Conservation (phyloP, 225 moss, liverwort and hornwort species). For the Pseudoscleropodium purum region DNA sequence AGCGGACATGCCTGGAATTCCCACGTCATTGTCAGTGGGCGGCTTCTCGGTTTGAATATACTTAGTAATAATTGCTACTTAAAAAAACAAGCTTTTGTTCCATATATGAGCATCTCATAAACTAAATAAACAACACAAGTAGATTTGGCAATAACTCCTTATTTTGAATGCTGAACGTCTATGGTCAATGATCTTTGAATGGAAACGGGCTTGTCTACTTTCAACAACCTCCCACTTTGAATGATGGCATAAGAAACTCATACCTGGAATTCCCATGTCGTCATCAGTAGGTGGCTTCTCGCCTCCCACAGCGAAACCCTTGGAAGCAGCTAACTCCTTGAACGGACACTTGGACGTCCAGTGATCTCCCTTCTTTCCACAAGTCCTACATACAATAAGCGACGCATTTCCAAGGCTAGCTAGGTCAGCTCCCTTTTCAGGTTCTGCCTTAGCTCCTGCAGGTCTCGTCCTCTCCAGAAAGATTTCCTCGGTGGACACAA, state of each 20-base stretch:
- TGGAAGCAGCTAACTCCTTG: constrained; percentile 36
- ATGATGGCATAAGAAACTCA: neutral
- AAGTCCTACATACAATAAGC: constrained; percentile 51
- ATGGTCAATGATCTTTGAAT: neutral
- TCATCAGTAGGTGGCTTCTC: constrained; percentile 51
- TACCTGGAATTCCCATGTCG: constrained; percentile 35
- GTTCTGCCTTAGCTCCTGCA: constrained; percentile 33
- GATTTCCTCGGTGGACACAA: constrained; percentile 53
- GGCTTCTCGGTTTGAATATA: neutral
- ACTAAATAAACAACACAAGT: neutral
- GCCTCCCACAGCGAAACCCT: constrained; percentile 33
- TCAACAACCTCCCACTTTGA: neutral
- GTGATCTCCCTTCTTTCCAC: constrained; percentile 60
- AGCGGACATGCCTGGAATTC: constrained; percentile 7
- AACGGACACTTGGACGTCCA: constrained; percentile 64
- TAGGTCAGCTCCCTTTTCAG: constrained; percentile 46
- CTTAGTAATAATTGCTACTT: neutral
- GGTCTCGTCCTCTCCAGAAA: constrained; percentile 50
- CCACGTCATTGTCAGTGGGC: constrained; percentile 32
- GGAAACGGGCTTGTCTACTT: neutral
- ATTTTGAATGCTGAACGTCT: neutral
- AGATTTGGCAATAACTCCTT: neutral
- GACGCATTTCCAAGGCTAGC: constrained; percentile 46
- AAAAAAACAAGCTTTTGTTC: neutral
- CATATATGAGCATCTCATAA: neutral